Evolutionary conservation across 2,329 filamentous ascomycete species (phyloP), one percentile per base, ranked within the genome.

Genomic region (Pyrenophora seminiperda): DNA sequence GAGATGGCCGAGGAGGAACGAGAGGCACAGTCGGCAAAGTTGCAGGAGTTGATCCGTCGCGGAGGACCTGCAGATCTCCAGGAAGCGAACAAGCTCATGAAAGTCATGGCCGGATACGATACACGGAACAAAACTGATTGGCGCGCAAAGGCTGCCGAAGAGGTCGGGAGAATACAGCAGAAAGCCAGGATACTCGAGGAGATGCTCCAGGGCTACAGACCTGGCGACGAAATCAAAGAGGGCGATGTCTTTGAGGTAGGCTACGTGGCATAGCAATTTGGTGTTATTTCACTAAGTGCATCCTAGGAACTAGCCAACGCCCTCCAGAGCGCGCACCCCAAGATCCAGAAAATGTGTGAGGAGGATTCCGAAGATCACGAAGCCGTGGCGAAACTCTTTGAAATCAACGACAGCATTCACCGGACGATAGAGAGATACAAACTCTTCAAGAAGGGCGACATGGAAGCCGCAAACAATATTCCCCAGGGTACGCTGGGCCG

Each of bases 281-380:
- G 32, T 32, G 40, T 53, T 58, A 18, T 24, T 39, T 50, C 15
- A 42, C 54, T 70, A 29, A 71, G 51, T 13, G n/a, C 27, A 10
- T 10, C 30, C 19, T 22, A 92, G 79, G 94, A 99, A 78, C 82
- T 99, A 45, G 92, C 92, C 4, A 87, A 89, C 58, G 86, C 94
- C 7, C 80, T 99, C 37, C 90, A 91, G 72, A 97, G 89, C 68
- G 94, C 94, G 2, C 94, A 99, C 66, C 94, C 94, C 7, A 99
- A 99, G 78, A 97, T 99, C 59, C 93, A 97, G 72, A 97, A 91
- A 76, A 99, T 99, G 93, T 97, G 93, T 68, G 93, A 97, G 74
- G 94, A 99, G 74, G 94, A 99, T 70, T 97, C 92, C 9, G 93
- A 97, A 54, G 94, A 99, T 68, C 87, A 91, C 54, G 94, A 97